Conservation (phyloP, 441 rosid genomes). For the Monsonia emarginata region DNA sequence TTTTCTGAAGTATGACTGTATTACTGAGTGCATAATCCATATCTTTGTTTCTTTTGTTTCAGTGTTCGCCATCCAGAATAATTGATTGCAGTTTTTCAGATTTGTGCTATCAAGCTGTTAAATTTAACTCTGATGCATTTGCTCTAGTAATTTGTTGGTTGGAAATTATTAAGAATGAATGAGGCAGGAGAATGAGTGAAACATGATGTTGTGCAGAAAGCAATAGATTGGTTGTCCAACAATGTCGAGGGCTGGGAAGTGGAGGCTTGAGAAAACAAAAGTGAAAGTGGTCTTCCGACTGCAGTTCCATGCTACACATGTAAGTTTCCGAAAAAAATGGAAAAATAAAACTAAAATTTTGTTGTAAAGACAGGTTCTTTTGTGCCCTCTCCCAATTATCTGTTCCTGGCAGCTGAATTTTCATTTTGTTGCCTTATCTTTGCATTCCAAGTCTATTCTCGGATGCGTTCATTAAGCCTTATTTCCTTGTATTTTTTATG, state of each 20-base stretch:
- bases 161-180: too few relatives aligned
- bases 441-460: too few relatives aligned
- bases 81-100: neutral
- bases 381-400: neutral
- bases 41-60: neutral
- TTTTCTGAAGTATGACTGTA: neutral
- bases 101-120: neutral
- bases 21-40: neutral
- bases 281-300: slow-evolving; percentile 91
- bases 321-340: slow-evolving; percentile 32
- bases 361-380: neutral
- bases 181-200: slow-evolving; percentile 9
- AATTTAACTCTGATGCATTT: neutral
- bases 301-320: slow-evolving; percentile 97
- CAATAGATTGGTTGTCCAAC: slow-evolving; percentile 28
- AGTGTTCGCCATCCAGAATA: neutral
- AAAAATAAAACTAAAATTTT: neutral
- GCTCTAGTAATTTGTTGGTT: neutral
- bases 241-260: slow-evolving; percentile 81
- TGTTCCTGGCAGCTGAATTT: too few relatives aligned
- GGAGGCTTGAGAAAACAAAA: slow-evolving; percentile 96
- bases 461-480: too few relatives aligned
- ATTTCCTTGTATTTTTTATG: neutral
- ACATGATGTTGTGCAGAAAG: slow-evolving; percentile 29
- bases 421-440: too few relatives aligned